A percentile compares a stretch with the other conserved stretches of the same genome.
Evolutionary conservation across 345 rosid species (phyloP).

Genomic region (Brassica juncea): DNA sequence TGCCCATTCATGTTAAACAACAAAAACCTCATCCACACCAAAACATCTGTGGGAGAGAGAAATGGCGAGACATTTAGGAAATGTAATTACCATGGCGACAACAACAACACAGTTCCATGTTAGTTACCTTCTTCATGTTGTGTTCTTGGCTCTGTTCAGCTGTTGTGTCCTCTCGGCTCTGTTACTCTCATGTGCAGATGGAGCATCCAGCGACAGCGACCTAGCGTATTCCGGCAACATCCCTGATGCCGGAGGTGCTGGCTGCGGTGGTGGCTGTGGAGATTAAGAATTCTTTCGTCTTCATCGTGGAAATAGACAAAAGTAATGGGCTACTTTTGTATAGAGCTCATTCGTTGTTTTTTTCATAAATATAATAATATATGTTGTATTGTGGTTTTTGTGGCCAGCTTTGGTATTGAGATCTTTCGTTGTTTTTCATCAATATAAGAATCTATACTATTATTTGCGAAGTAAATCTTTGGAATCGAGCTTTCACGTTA

Average conservation of each 20-base stretch:
- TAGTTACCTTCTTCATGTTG: conserved; percentile 30
- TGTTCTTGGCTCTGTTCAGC: conserved; percentile 49
- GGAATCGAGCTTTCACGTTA: no score
- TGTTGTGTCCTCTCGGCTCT: conserved; percentile 45
- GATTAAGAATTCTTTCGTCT: conserved; percentile 27
- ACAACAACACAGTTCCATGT: conserved; percentile 28
- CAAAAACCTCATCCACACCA: conserved; percentile 18
- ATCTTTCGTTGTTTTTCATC: no score
- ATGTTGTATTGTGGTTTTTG: no score
- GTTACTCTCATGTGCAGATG: conserved; percentile 59
- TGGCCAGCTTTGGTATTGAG: no score
- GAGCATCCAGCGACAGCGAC: conserved; percentile 38
- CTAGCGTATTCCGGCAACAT: conserved; percentile 26
- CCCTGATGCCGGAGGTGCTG: conserved; percentile 41
- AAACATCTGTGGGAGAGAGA: conserved; percentile 4
- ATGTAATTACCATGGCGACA: conserved; percentile 34
- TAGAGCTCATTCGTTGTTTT: background rate
- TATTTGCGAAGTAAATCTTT: no score
- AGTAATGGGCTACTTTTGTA: background rate
- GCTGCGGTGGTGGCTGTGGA: conserved; percentile 54
- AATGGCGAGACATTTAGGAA: conserved; percentile 44
- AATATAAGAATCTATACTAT: no score
- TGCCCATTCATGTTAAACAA: conserved; percentile 18
- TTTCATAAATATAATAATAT: background rate
- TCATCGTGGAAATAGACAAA: background rate